A percentile compares a stretch with the other conserved stretches of the same genome.
Conservation (phyloP, 176 grass and related monocot species). For the Secale cereale region DNA sequence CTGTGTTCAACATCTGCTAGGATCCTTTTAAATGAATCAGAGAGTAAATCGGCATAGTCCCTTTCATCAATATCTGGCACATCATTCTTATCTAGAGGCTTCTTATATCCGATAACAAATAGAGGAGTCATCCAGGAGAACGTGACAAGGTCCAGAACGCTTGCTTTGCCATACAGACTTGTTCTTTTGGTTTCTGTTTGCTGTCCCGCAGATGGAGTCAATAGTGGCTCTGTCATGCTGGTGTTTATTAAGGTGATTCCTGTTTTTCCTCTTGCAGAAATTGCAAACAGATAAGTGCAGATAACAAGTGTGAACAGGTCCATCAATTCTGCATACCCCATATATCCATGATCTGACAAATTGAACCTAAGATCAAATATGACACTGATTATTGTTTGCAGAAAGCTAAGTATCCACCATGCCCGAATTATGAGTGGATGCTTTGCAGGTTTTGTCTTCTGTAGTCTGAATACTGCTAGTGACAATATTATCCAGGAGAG, state of each 20-base stretch:
- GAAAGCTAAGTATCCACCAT: constrained; percentile 68
- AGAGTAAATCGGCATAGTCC: constrained; percentile 61
- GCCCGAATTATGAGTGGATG: constrained; percentile 52
- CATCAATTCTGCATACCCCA: constrained; percentile 47
- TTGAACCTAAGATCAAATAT: constrained; percentile 51
- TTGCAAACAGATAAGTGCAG: constrained; percentile 57
- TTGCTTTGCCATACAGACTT: constrained; percentile 64
- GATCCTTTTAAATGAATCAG: constrained; percentile 61
- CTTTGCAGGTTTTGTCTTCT: constrained; percentile 46
- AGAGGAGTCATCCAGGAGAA: constrained; percentile 95
- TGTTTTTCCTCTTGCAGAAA: constrained; percentile 69
- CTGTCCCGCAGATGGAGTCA: constrained; percentile 50
- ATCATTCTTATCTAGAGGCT: constrained; percentile 73
- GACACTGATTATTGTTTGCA: constrained; percentile 48
- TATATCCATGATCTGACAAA: constrained; percentile 23
- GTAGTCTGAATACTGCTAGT: constrained; percentile 47
- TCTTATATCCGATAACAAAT: constrained; percentile 76
- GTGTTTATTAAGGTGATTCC: constrained; percentile 51
- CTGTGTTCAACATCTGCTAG: constrained; percentile 55
- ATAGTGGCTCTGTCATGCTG: constrained; percentile 60
- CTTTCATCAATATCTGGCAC: constrained; percentile 74
- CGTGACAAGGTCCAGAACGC: constrained; percentile 64
- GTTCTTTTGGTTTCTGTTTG: constrained; percentile 51
- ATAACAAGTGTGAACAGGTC: constrained; percentile 45
- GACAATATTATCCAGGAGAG: constrained; percentile 80